Percentiles rank a stretch among this genome's conserved stretches.
Conservation (phyloP, 257 asterid species). For the Penstemon eatonii region DNA sequence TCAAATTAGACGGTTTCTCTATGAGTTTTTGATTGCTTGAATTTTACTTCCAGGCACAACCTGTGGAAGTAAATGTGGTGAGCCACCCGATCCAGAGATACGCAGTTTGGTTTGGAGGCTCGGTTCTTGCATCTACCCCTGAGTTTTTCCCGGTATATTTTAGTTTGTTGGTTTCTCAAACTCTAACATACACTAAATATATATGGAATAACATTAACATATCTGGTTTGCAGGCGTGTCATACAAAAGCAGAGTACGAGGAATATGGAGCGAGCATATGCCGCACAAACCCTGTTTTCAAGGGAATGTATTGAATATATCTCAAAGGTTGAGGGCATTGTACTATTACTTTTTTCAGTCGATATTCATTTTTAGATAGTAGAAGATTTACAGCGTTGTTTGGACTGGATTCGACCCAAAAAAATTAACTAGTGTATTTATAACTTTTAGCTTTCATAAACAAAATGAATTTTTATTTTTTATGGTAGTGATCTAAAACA, state of each 20-base stretch:
- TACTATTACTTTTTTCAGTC: too few species aligned
- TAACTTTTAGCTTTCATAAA: too few species aligned
- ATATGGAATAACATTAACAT: too few species aligned
- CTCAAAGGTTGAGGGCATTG: too few species aligned
- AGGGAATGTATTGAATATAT: constrained; percentile 78
- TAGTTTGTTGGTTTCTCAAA: neutral
- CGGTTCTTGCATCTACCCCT: constrained; percentile 93
- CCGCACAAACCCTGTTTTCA: constrained; percentile 91
- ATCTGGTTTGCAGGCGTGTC: constrained; percentile 67
- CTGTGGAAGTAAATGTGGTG: constrained; percentile 90
- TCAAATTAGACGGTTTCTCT: neutral
- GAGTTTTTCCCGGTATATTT: constrained; percentile 76
- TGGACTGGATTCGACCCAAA: too few species aligned
- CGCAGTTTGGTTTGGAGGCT: constrained; percentile 99
- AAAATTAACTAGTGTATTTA: too few species aligned
- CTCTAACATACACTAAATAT: neutral
- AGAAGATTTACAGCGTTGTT: too few species aligned
- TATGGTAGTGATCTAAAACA: too few species aligned
- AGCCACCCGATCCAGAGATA: constrained; percentile 92
- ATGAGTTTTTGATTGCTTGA: constrained; percentile 25
- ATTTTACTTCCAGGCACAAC: constrained; percentile 59
- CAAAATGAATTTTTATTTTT: too few species aligned
- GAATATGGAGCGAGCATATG: constrained; percentile 96
- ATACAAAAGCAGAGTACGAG: constrained; percentile 96
- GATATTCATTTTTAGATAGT: too few species aligned